Evolutionary conservation across 306 rosid genomes (phyloP).

Genomic region (Vigna reflexopilosa): DNA sequence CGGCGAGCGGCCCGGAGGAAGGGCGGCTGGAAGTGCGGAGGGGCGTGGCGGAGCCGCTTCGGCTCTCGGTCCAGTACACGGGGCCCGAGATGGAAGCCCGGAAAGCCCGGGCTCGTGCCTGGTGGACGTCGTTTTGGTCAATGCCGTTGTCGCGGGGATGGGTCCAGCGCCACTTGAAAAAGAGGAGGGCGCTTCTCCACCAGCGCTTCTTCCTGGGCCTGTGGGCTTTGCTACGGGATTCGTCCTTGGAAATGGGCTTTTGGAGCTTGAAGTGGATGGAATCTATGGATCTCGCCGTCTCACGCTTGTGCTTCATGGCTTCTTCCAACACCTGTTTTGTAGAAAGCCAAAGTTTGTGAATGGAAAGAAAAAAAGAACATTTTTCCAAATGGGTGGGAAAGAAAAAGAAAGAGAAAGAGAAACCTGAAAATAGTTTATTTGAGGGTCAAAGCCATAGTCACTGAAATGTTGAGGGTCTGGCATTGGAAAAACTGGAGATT

Average conservation of each 20-base stretch:
- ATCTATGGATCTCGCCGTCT: conserved; percentile 72
- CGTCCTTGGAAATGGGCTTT: conserved; percentile 81
- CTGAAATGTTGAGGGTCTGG: conserved; percentile 90
- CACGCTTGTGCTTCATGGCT: conserved; percentile 82
- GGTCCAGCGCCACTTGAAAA: conserved; percentile 79
- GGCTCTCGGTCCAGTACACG: conserved; percentile 78
- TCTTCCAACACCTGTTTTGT: conserved; percentile 77
- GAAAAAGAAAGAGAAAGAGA: not conserved
- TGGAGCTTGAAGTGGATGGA: conserved; percentile 90
- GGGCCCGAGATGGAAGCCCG: conserved; percentile 87
- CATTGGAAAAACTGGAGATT: conserved; percentile 82
- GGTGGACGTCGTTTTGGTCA: conserved; percentile 68
- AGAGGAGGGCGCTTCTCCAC: conserved; percentile 81
- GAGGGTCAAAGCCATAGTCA: conserved; percentile 98
- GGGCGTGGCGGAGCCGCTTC: conserved; percentile 73
- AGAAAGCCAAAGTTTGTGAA: not conserved
- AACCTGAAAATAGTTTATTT: conserved; percentile 91
- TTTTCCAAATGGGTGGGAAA: not conserved
- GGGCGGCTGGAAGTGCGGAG: conserved; percentile 60
- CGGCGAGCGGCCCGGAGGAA: conserved; percentile 78
- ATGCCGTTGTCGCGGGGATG: not conserved
- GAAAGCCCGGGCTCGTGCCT: conserved; percentile 75
- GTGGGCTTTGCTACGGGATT: conserved; percentile 55
- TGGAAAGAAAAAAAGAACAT: not conserved
- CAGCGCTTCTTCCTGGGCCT: conserved; percentile 72